These are phyloP conservation scores for Crithidia brevicula DNA, from an alignment of 208 protist species.

Conservation along the genomic window DNA sequence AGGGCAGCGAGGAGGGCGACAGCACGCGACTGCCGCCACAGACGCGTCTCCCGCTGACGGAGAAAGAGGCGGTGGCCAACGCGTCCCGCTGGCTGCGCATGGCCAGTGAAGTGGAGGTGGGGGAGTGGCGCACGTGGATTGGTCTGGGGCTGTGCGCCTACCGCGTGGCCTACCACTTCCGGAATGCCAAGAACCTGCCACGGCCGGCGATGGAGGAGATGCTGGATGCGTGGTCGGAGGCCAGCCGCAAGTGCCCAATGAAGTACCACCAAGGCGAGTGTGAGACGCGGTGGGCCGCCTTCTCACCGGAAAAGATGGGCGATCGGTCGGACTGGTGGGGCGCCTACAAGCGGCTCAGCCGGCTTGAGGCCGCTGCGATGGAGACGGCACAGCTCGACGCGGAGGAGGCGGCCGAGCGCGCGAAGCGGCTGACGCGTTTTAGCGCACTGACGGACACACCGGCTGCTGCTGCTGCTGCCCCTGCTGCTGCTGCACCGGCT, in stretches of 20 bases:
- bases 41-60: constrained; percentile 72
- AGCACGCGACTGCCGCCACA: constrained; percentile 3
- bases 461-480: neutral
- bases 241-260: constrained; percentile 65
- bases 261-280: constrained; percentile 82
- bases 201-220: constrained; percentile 83
- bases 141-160: constrained; percentile 75
- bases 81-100: constrained; percentile 71
- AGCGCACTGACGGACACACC: neutral
- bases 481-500: neutral
- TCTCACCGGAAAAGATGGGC: constrained; percentile 57
- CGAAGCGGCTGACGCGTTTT: neutral
- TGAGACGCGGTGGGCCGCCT: constrained; percentile 66
- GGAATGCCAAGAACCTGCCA: constrained; percentile 47
- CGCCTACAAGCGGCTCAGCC: constrained; percentile 70
- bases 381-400: constrained; percentile 13
- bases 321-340: constrained; percentile 59
- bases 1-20: constrained; percentile 7
- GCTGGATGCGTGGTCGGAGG: constrained; percentile 83
- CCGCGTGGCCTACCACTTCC: constrained; percentile 80
- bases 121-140: constrained; percentile 86
- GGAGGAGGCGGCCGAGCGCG: constrained; percentile 4
- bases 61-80: constrained; percentile 71
- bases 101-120: constrained; percentile 72
- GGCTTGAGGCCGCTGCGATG: constrained; percentile 47